Evolutionary conservation across 306 rosid species (phyloP).

Genomic region (Trifolium subterraneum): DNA sequence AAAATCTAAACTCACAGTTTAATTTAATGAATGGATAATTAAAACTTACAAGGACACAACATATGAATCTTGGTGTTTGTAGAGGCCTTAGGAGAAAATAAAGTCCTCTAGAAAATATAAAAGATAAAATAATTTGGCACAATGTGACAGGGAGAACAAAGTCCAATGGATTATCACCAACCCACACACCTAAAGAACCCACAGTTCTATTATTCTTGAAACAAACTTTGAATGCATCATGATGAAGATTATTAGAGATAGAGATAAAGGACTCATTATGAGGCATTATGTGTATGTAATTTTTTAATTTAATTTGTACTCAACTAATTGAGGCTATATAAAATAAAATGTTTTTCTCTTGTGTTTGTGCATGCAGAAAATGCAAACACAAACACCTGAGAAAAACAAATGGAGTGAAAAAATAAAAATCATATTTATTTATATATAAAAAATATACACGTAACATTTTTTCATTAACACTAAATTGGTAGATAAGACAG

Average conservation of each 20-base stretch:
- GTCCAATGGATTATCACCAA: conserved; percentile 53
- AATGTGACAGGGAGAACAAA: conserved; percentile 44
- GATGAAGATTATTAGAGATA: background rate
- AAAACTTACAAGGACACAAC: conserved; percentile 49
- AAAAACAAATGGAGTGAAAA: background rate
- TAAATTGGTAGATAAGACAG: conserved; percentile 23
- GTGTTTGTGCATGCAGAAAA: conserved; percentile 9
- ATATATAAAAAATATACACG: background rate
- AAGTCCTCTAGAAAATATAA: conserved; percentile 14
- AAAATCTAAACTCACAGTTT: no score
- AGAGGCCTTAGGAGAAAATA: conserved; percentile 52
- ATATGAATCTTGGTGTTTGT: conserved; percentile 54
- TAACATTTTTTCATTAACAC: background rate
- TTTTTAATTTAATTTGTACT: background rate
- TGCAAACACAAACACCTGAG: conserved; percentile 23
- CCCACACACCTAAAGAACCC: conserved; percentile 49
- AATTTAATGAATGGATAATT: background rate
- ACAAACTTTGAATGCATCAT: conserved; percentile 4
- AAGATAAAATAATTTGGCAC: conserved; percentile 29
- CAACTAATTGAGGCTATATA: background rate
- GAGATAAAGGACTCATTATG: background rate
- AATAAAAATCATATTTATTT: background rate
- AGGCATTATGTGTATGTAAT: background rate
- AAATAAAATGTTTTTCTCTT: background rate
- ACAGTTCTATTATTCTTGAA: conserved; percentile 1